Evolutionary conservation across 106 monocot species (phyloP).

Genomic region (Dioscorea dumetorum): DNA sequence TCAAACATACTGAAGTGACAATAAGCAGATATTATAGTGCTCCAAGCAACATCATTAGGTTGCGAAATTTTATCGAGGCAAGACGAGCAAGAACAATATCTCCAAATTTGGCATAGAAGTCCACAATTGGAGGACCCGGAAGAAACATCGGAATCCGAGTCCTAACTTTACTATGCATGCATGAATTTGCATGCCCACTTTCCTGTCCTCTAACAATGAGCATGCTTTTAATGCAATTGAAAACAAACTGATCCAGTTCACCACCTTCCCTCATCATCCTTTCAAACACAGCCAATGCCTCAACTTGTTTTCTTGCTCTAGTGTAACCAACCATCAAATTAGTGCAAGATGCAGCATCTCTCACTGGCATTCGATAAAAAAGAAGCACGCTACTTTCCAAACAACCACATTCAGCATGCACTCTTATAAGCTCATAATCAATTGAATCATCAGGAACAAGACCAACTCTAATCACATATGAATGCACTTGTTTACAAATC

Average conservation of each 20-base stretch:
- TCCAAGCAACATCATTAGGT: conserved; percentile 25
- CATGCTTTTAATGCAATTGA: conserved; percentile 24
- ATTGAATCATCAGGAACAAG: conserved; percentile 6
- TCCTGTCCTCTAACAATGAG: conserved; percentile 3
- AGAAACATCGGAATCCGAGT: conserved; percentile 30
- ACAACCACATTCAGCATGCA: conserved; percentile 19
- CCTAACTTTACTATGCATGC: conserved; percentile 20
- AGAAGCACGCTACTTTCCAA: conserved; percentile 12
- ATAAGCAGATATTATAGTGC: conserved; percentile 21
- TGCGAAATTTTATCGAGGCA: conserved; percentile 15
- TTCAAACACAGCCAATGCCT: conserved; percentile 16
- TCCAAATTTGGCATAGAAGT: conserved; percentile 20
- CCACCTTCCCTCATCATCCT: conserved; percentile 13
- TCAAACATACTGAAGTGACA: conserved; percentile 13
- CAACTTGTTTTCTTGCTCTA: conserved; percentile 4
- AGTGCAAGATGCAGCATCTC: conserved; percentile 15
- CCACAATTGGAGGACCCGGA: conserved; percentile 26
- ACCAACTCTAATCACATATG: conserved; percentile 6
- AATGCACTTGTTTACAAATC: conserved; percentile 24
- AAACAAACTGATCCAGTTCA: conserved; percentile 21
- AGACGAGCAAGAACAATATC: conserved; percentile 13
- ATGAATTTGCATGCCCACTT: conserved; percentile 18
- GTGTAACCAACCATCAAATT: conserved; percentile 22
- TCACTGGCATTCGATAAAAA: conserved; percentile 17
- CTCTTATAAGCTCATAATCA: conserved; percentile 10